These are phyloP conservation scores for Waltergamsia citrina DNA, from an alignment of 2,329 filamentous ascomycete genomes.

Conservation along the genomic window DNA sequence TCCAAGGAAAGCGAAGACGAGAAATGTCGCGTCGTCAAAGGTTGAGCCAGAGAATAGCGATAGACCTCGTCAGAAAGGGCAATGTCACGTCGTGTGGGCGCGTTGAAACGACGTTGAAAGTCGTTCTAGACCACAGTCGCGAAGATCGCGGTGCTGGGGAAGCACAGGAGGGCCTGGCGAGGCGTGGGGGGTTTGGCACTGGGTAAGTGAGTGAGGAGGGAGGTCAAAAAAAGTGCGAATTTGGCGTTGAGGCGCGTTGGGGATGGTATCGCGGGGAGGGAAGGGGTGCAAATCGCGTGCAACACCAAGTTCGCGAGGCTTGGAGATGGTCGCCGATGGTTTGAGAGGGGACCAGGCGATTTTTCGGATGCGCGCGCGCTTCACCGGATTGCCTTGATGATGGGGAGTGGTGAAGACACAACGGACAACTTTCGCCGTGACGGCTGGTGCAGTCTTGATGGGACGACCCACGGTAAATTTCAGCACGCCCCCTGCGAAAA, in stretches of 20 bases:
- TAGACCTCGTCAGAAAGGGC: neutral
- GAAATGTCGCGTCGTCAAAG: neutral
- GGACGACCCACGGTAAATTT: slow-evolving; percentile 29
- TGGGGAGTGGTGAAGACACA: slow-evolving; percentile 44
- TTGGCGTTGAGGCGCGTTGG: slow-evolving; percentile 28
- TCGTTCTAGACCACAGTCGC: neutral
- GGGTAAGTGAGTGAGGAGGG: slow-evolving; percentile 5
- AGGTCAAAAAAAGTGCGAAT: slow-evolving; percentile 32
- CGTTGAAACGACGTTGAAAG: neutral
- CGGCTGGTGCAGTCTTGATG: slow-evolving; percentile 32
- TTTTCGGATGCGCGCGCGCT: slow-evolving; percentile 49
- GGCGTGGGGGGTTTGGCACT: slow-evolving; percentile 1
- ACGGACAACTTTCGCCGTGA: slow-evolving; percentile 39
- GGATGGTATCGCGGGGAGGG: slow-evolving; percentile 27
- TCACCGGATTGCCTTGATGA: slow-evolving; percentile 33
- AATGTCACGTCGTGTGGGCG: slow-evolving; percentile 1
- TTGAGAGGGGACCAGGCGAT: slow-evolving; percentile 49
- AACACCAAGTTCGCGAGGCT: slow-evolving; percentile 40
- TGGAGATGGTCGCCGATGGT: slow-evolving; percentile 49
- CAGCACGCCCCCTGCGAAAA: slow-evolving; percentile 24
- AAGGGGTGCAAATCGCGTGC: slow-evolving; percentile 44
- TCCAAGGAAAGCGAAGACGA: neutral
- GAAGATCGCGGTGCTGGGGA: neutral
- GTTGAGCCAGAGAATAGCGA: neutral
- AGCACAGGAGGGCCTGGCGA: neutral